phyloP scores from a whole-genome alignment of 805 yeast genomes.

The Kuraishia floccosa region DNA sequence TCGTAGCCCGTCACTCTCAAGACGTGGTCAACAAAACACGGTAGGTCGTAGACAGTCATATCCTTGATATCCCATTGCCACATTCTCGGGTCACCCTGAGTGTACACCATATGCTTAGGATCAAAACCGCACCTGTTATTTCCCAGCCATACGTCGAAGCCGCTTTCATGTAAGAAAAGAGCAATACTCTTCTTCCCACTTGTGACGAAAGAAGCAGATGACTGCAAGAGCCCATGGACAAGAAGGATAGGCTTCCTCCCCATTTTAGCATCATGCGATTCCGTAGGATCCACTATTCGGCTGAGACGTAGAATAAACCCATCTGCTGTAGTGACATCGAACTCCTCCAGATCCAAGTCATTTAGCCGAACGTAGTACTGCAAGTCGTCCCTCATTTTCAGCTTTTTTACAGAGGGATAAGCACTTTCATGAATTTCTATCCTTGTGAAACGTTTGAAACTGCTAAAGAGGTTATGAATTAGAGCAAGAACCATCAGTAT shows the following conservation, averaged over 20 bases:
- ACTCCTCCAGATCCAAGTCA: constrained; percentile 48
- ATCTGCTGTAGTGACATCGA: constrained; percentile 60
- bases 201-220: constrained; percentile 77
- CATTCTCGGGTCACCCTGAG: constrained; percentile 35
- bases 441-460: constrained; percentile 2
- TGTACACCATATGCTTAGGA: constrained; percentile 47
- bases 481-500: too few species aligned
- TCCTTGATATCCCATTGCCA: constrained; percentile 95
- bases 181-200: constrained; percentile 77
- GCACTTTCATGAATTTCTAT: constrained; percentile 7
- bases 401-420: constrained; percentile 19
- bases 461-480: constrained; percentile 7
- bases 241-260: constrained; percentile 49
- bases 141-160: constrained; percentile 87
- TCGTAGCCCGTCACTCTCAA: constrained; percentile 23
- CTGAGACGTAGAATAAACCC: constrained; percentile 66
- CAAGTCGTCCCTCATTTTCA: constrained; percentile 28
- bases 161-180: constrained; percentile 35
- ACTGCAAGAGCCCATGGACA: constrained; percentile 81
- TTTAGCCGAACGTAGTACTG: constrained; percentile 56
- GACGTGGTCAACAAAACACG: constrained; percentile 58
- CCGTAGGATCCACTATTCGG: constrained; percentile 43
- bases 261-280: constrained; percentile 12
- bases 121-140: constrained; percentile 82
- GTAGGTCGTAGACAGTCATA: constrained; percentile 70